phyloP scores from a whole-genome alignment of 177 flowering plant species.

The Vitis hybrid region DNA sequence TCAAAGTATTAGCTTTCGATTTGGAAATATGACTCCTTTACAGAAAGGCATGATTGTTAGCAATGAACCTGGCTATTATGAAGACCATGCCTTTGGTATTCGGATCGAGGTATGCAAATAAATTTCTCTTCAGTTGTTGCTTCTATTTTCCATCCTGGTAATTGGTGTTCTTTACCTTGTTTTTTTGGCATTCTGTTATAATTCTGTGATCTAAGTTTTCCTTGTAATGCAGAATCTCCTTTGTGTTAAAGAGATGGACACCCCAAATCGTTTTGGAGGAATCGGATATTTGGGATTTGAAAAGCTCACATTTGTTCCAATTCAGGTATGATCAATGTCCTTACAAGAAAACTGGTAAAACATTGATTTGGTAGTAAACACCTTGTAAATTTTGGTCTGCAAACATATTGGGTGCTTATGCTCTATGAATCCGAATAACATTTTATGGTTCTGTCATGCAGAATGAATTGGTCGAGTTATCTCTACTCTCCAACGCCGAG shows the following conservation, averaged over 20 bases:
- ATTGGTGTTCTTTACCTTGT: neutral
- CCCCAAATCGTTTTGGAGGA: constrained; percentile 88
- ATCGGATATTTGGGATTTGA: constrained; percentile 83
- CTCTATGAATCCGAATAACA: neutral
- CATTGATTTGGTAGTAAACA: neutral
- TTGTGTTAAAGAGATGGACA: constrained; percentile 62
- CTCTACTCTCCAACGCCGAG: constrained; percentile 66
- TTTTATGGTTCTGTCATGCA: constrained; percentile 32
- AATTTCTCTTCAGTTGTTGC: neutral
- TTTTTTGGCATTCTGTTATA: neutral
- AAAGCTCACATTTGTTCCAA: constrained; percentile 87
- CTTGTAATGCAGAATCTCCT: constrained; percentile 81
- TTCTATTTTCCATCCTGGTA: neutral
- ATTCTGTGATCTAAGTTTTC: neutral
- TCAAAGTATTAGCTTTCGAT: constrained; percentile 92
- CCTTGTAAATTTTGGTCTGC: no score
- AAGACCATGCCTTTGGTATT: constrained; percentile 93
- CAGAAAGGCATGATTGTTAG: constrained; percentile 91
- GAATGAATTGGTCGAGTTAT: constrained; percentile 67
- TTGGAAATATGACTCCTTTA: constrained; percentile 80
- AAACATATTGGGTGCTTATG: neutral
- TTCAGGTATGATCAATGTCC: constrained; percentile 59
- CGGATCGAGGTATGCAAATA: constrained; percentile 78
- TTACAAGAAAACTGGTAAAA: neutral
- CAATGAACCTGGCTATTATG: constrained; percentile 98